Evolutionary conservation across 2,329 filamentous ascomycete species (phyloP).

Genomic region (Penicillium sp.): DNA sequence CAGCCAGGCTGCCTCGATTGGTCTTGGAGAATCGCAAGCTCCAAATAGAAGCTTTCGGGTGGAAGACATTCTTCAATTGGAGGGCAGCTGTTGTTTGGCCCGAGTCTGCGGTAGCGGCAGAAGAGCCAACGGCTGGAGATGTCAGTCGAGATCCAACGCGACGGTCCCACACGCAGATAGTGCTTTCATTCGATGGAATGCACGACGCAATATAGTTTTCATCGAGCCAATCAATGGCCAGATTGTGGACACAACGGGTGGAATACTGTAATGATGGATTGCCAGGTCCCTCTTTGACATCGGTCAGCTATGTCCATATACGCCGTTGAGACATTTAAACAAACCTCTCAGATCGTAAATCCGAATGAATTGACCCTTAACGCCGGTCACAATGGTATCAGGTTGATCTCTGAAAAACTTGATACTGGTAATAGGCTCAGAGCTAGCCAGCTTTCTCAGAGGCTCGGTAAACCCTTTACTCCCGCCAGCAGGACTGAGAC

Average conservation of each 20-base stretch:
- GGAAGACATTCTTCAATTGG: slow-evolving; percentile 59
- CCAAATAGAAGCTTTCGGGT: slow-evolving; percentile 59
- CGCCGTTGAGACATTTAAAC: slow-evolving; percentile 16
- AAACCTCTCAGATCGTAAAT: slow-evolving; percentile 65
- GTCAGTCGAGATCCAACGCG: slow-evolving; percentile 48
- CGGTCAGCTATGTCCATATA: slow-evolving; percentile 2
- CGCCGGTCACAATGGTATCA: slow-evolving; percentile 62
- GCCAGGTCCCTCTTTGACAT: slow-evolving; percentile 34
- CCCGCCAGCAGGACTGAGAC: slow-evolving; percentile 37
- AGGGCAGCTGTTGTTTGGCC: slow-evolving; percentile 54
- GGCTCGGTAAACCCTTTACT: slow-evolving; percentile 48
- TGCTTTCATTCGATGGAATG: slow-evolving; percentile 55
- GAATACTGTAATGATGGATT: slow-evolving; percentile 51
- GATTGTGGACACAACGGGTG: slow-evolving; percentile 64
- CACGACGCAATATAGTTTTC: slow-evolving; percentile 67
- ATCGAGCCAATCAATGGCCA: slow-evolving; percentile 65
- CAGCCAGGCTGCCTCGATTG: slow-evolving; percentile 59
- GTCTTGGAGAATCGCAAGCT: slow-evolving; percentile 63
- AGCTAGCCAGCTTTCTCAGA: slow-evolving; percentile 61
- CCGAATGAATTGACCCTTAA: slow-evolving; percentile 61
- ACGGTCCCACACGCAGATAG: slow-evolving; percentile 65
- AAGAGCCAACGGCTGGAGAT: slow-evolving; percentile 35
- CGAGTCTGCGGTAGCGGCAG: slow-evolving; percentile 31
- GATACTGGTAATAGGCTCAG: slow-evolving; percentile 64
- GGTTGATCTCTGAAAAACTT: slow-evolving; percentile 64